phyloP scores from a whole-genome alignment of 257 asterid genomes.

The Anisodus tanguticus region DNA sequence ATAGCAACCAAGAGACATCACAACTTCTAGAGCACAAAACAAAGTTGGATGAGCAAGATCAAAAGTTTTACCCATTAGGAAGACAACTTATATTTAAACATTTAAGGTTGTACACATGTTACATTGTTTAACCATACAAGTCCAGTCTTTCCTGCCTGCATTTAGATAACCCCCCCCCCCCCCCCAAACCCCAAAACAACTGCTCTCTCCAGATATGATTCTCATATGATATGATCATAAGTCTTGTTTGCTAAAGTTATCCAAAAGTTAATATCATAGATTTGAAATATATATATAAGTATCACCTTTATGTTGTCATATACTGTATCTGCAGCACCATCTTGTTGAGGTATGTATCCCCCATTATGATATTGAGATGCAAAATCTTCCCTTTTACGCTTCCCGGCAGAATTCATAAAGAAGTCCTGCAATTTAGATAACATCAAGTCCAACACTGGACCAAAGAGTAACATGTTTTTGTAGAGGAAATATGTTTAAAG shows the following conservation, averaged over 20 bases:
- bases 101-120: background rate
- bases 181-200: background rate
- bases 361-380: conserved; percentile 68
- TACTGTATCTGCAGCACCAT: conserved; percentile 75
- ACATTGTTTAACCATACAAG: background rate
- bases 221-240: background rate
- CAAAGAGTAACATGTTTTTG: conserved; percentile 11
- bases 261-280: background rate
- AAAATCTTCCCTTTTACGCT: conserved; percentile 84
- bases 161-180: background rate
- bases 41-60: background rate
- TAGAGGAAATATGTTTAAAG: background rate
- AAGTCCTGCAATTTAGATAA: conserved; percentile 64
- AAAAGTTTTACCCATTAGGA: background rate
- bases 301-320: conserved; percentile 58
- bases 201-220: background rate
- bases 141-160: background rate
- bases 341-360: conserved; percentile 94
- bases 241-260: conserved; percentile 1
- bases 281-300: background rate
- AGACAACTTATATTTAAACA: background rate
- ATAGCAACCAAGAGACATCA: background rate
- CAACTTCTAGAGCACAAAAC: background rate
- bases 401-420: conserved; percentile 67
- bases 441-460: conserved; percentile 15